phyloP scores from a whole-genome alignment of 225 moss, liverwort and hornwort genomes.

The Bryoerythrophyllum caledonicum region DNA sequence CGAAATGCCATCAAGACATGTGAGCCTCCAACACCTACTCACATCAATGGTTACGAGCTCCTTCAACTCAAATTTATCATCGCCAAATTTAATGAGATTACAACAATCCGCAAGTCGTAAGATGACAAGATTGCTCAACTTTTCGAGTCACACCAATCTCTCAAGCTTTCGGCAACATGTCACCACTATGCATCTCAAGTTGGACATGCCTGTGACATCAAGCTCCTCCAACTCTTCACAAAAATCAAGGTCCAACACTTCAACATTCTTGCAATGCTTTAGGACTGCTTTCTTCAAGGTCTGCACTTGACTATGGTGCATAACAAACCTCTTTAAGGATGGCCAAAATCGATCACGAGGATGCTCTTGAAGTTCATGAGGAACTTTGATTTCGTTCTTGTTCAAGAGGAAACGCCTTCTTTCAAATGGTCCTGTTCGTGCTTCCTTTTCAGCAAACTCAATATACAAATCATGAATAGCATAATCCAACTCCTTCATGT shows the following conservation, averaged over 20 bases:
- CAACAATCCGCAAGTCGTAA: rapidly evolving
- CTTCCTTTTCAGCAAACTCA: not conserved
- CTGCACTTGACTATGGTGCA: rapidly evolving
- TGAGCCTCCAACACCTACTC: too few species aligned
- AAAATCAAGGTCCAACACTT: too few species aligned
- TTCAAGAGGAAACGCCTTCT: not conserved
- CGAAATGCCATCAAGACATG: too few species aligned
- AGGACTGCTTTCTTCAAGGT: too few species aligned
- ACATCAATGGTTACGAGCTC: too few species aligned
- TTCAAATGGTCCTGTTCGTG: not conserved
- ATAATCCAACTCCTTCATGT: not conserved
- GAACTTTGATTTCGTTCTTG: not conserved
- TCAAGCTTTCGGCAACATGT: not conserved
- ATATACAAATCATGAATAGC: constrained; percentile 6
- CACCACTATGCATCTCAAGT: not conserved
- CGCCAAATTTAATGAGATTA: too few species aligned
- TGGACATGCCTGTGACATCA: too few species aligned
- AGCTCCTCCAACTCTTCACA: too few species aligned
- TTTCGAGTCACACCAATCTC: too few species aligned
- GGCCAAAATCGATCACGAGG: not conserved
- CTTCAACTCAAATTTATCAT: too few species aligned
- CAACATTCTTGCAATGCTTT: too few species aligned
- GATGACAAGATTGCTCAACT: too few species aligned
- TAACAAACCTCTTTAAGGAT: not conserved
- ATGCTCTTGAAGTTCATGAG: not conserved